Base-by-base conservation (phyloP, 2,329 filamentous ascomycete genomes). In the Aspergillus brasiliensis region DNA sequence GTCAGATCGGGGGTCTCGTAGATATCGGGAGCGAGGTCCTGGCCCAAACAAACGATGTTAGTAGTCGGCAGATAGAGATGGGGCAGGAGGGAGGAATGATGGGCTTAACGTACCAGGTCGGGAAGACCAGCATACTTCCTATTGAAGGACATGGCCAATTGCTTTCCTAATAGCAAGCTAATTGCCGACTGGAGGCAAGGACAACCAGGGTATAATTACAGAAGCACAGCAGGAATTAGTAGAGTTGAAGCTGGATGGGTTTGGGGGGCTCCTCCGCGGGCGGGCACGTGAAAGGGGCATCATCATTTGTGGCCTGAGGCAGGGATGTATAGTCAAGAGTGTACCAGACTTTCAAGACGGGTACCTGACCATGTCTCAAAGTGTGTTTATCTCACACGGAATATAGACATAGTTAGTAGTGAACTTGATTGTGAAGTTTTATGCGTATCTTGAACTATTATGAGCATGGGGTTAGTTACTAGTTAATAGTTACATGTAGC, bases 1-100 rank as follows among this genome's bases (percentile, higher is more conserved):
- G 90, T 94, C 66, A 97, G 82, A 58, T 96, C 93, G 66, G 94
- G 93, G 15, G 95, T 98, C 78, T 98, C 94, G 82, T 97, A 98
- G 70, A 97, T 91, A 73, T 98, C 95, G 66, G 93, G 93, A 27
- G 93, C 92, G 57, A 89, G 90, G 78, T 97, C 93, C 91, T 96
- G 67, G 28, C 23, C 23, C 46, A 49, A 49, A 49, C 46, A 49
- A 34, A 17, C 46, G 11, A 40, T 13, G 23, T 51, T 48, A 34
- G 27, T 48, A 34, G 27, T 48, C 34, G 27, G 56, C 56, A 28
- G 67, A 19, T 10, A 49, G 17, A 46, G 15, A 10, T 28, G n/a
- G 34, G 42, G 23, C 27, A 28, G 23, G 38, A 28, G 23, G 38
- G 15, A 51, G 37, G 31, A 25, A 11, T 34, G 44, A 25, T n/a